A percentile compares a stretch with the other conserved stretches of the same genome.
phyloP scores from a whole-genome alignment of 257 asterid species.

The Solanum tacnaense region DNA sequence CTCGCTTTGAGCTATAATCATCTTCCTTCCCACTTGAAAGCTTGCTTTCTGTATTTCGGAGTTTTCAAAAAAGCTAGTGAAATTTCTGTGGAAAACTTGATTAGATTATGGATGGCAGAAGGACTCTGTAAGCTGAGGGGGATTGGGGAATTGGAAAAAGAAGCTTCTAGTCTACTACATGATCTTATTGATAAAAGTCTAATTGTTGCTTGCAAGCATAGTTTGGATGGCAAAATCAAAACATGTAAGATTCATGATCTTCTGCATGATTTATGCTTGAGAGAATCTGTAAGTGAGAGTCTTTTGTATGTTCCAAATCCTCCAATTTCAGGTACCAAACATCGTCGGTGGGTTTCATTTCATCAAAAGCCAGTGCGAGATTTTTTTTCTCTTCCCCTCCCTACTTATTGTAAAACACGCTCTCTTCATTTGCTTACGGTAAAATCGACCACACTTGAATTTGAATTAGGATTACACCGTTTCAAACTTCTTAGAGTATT shows the following conservation, averaged over 20 bases:
- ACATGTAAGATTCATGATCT: not conserved
- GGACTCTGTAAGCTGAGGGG: not conserved
- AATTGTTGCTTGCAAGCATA: not conserved
- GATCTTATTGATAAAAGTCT: not conserved
- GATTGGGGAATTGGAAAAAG: not conserved
- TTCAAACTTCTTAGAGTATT: not conserved
- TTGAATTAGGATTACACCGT: not conserved
- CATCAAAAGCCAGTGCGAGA: not conserved
- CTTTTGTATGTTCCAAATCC: too few relatives aligned
- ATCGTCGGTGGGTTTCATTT: not conserved
- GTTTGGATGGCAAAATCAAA: not conserved
- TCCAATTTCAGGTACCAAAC: not conserved
- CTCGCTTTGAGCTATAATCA: not conserved
- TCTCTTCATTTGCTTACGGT: not conserved
- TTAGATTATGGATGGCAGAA: not conserved
- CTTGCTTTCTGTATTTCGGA: not conserved
- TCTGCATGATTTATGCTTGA: not conserved
- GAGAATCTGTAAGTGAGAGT: not conserved
- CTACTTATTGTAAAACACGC: not conserved
- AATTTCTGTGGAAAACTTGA: not conserved
- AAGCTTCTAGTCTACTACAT: not conserved
- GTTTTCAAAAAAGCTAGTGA: not conserved
- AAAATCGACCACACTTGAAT: fast-evolving
- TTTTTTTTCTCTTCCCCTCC: not conserved
- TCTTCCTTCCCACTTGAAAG: not conserved